These are phyloP conservation scores for Malbranchea cinnamomea DNA, from an alignment of 2,329 filamentous ascomycete species.

Conservation along the genomic window DNA sequence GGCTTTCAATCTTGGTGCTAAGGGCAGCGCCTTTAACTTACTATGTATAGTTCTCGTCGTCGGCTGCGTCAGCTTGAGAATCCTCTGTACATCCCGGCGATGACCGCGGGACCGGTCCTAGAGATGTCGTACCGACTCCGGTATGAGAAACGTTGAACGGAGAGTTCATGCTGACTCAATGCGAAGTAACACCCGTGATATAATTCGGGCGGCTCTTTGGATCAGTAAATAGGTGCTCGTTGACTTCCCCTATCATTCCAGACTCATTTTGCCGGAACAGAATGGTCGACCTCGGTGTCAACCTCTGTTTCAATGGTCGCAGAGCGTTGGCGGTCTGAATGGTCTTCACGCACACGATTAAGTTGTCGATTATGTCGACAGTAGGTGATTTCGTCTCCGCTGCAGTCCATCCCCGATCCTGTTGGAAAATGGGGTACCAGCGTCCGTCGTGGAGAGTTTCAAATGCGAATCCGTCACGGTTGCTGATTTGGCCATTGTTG, in stretches of 20 bases:
- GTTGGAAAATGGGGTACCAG: constrained; percentile 22
- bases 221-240: constrained; percentile 54
- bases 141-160: constrained; percentile 42
- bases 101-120: constrained; percentile 24
- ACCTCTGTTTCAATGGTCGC: constrained; percentile 47
- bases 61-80: neutral
- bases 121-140: constrained; percentile 42
- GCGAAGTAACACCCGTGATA: constrained; percentile 52
- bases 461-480: constrained; percentile 29
- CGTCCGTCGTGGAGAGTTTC: constrained; percentile 21
- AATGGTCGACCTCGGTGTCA: constrained; percentile 55
- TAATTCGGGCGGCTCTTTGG: constrained; percentile 54
- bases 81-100: constrained; percentile 10
- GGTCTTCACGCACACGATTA: constrained; percentile 69
- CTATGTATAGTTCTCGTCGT: too few relatives aligned
- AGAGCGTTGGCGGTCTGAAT: constrained; percentile 52
- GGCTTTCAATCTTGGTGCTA: constrained; percentile 43
- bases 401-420: too few relatives aligned
- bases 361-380: constrained; percentile 50
- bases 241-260: constrained; percentile 67
- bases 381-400: too few relatives aligned
- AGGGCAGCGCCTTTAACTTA: constrained; percentile 44
- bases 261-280: constrained; percentile 69
- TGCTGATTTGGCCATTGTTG: constrained; percentile 27
- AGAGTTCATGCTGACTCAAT: constrained; percentile 37